Base-by-base conservation (phyloP, 257 asterid species). In the Prunella vulgaris region DNA sequence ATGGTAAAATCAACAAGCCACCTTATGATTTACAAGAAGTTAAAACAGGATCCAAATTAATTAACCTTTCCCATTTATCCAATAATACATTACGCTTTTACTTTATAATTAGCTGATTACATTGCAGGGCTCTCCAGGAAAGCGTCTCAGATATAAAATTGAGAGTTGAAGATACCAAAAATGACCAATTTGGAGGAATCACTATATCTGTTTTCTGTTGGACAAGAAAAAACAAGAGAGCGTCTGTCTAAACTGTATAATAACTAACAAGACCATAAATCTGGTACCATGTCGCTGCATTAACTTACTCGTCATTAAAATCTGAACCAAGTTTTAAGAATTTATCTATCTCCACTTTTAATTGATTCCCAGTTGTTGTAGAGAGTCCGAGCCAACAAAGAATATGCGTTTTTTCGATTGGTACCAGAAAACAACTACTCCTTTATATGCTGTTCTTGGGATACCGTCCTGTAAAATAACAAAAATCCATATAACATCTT, bases 361-460 rank as follows among this genome's bases (percentile, higher is more conserved):
- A 78, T 72, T 78, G 81, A 89, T 83, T 74, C 96, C 92, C 7
- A 94, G 88, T 53, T 79, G 90, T 79, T 73, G 86, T 63, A 89
- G 79, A 49, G 97, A 94, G 78, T 89, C 86, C 24, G 88, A 92
- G 76, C 90, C 87, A 48, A 94, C 86, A 75, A 94, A 87, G 91
- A 89, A 91, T 14, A 94, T 84, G 3, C 90, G 97, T 68, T 95
- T 84, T 78, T 84, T 73, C 10, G 83, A 75, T 77, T 89, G 87
- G 79, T 82, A 83, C 64, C 97, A 86, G 70, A 94, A 86, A 78
- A 89, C 96, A 15, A 94, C 97, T 28, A 89, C 82, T 64, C 97
- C 97, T 79, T 91, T 89, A 77, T 94, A 94, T 27, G 97, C 88
- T 49, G 99, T 65, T 77, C 99, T 83, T 22, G 99, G 99, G 74